phyloP scores from a whole-genome alignment of 352 stramenopile genomes.

The Pythium monospermum region DNA sequence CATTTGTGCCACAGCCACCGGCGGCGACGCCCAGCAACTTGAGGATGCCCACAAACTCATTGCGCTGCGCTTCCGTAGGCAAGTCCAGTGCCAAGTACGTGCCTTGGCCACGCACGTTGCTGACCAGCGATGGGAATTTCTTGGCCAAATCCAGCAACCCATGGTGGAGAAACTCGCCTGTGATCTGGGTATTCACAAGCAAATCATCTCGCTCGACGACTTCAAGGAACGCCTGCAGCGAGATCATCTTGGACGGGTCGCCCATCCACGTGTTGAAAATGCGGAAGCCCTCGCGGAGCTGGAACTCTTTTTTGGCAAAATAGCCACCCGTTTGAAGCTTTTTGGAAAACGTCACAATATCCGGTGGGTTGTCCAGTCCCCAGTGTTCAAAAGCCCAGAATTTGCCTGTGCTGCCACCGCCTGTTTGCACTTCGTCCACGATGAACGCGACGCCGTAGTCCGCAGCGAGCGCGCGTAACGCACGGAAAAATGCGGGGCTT shows the following conservation, averaged over 20 bases:
- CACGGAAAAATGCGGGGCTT: conserved; percentile 62
- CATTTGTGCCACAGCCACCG: conserved; percentile 60
- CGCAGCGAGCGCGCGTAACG: conserved; percentile 47
- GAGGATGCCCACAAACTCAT: conserved; percentile 56
- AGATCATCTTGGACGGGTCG: conserved; percentile 82
- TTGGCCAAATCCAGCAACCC: conserved; percentile 40
- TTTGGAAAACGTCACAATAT: conserved; percentile 84
- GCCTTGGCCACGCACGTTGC: conserved; percentile 69
- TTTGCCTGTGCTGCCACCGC: conserved; percentile 73
- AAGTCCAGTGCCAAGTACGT: conserved; percentile 82
- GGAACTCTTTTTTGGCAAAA: conserved; percentile 75
- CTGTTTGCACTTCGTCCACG: conserved; percentile 83
- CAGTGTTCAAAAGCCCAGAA: conserved; percentile 86
- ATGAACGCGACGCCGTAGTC: conserved; percentile 72
- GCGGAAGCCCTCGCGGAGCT: conserved; percentile 60
- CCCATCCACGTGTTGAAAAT: conserved; percentile 90
- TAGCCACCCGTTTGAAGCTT: conserved; percentile 83
- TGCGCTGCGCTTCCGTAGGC: conserved; percentile 50
- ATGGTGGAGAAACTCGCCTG: conserved; percentile 55
- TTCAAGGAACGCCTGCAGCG: conserved; percentile 67
- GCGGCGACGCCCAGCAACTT: conserved; percentile 56
- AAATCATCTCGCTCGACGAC: conserved; percentile 51
- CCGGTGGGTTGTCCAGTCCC: conserved; percentile 65
- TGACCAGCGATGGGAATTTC: conserved; percentile 54
- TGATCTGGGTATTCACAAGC: conserved; percentile 71